A percentile compares a stretch with the other conserved stretches of the same genome.
These are phyloP conservation scores for Aspergillus luchuensis DNA, from an alignment of 2,329 filamentous ascomycete species.

Conservation along the genomic window DNA sequence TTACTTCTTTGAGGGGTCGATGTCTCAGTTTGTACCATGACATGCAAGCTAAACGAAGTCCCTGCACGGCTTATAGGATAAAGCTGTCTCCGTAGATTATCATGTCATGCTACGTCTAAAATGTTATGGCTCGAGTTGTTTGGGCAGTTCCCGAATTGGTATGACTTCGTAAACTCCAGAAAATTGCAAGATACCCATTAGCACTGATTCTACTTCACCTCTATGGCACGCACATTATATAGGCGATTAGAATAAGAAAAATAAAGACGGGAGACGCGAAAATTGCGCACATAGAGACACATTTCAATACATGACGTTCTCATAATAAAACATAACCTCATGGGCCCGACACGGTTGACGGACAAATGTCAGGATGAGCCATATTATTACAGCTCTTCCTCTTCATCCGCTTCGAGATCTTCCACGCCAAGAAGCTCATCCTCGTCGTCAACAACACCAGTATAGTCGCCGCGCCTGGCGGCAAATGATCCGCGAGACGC, in stretches of 20 bases:
- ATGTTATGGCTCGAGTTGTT: too few species aligned
- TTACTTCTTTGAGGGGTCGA: too few species aligned
- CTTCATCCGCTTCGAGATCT: slow-evolving; percentile 90
- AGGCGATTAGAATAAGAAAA: not conserved
- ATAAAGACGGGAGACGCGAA: not conserved
- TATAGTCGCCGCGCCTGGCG: slow-evolving; percentile 82
- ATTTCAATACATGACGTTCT: slow-evolving; percentile 5
- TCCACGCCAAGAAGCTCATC: slow-evolving; percentile 84
- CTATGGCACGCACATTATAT: not conserved
- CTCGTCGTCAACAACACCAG: slow-evolving; percentile 86
- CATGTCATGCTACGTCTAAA: too few species aligned
- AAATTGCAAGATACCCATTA: too few species aligned
- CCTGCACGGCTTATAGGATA: too few species aligned
- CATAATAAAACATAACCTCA: slow-evolving; percentile 18
- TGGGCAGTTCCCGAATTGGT: too few species aligned
- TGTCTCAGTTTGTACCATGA: too few species aligned
- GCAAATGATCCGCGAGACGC: slow-evolving; percentile 89
- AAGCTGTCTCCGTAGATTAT: too few species aligned
- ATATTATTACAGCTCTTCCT: slow-evolving; percentile 52
- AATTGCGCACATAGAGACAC: slow-evolving; percentile 1
- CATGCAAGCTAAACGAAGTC: too few species aligned
- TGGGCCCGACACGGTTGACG: not conserved
- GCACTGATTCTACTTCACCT: not conserved
- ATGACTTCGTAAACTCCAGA: too few species aligned
- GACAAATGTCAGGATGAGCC: not conserved